A percentile compares a stretch with the other conserved stretches of the same genome.
These are phyloP conservation scores for Alnus glutinosa DNA, from an alignment of 306 rosid species.

Conservation along the genomic window DNA sequence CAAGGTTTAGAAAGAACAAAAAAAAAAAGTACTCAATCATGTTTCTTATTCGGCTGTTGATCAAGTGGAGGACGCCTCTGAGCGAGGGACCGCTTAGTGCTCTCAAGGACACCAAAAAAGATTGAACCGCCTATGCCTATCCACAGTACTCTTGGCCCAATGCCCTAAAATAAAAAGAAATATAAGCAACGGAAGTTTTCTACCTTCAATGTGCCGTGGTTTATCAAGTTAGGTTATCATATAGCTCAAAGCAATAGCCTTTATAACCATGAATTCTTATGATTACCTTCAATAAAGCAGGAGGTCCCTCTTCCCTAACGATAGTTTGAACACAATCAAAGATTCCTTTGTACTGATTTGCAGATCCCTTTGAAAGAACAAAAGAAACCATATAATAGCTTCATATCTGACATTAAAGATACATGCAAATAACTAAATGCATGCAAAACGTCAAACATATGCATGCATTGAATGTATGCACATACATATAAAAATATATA, in stretches of 20 bases:
- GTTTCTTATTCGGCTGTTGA: conserved; percentile 29
- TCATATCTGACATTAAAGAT: conserved; percentile 25
- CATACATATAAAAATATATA: background rate
- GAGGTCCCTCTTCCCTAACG: conserved; percentile 86
- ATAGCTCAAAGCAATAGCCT: background rate
- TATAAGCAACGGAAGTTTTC: background rate
- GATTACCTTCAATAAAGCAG: conserved; percentile 80
- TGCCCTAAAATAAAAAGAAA: conserved; percentile 39
- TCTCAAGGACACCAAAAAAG: conserved; percentile 52
- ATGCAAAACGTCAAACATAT: background rate
- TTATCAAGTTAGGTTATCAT: background rate
- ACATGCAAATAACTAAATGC: conserved; percentile 16
- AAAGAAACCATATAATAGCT: conserved; percentile 27
- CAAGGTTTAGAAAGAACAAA: background rate
- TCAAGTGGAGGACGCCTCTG: conserved; percentile 35
- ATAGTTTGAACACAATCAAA: conserved; percentile 89
- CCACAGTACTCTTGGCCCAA: conserved; percentile 62
- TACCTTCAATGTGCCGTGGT: background rate
- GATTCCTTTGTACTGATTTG: conserved; percentile 78
- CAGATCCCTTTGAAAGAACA: conserved; percentile 63
- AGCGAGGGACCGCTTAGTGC: conserved; percentile 44
- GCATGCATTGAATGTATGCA: background rate
- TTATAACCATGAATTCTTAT: background rate
- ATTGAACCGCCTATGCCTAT: conserved; percentile 60
- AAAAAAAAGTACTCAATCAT: conserved; percentile 19